A percentile compares a stretch with the other conserved stretches of the same genome.
These are phyloP conservation scores for Neoboletus magnificus DNA, from an alignment of 768 basidiomycete genomes.

Conservation along the genomic window DNA sequence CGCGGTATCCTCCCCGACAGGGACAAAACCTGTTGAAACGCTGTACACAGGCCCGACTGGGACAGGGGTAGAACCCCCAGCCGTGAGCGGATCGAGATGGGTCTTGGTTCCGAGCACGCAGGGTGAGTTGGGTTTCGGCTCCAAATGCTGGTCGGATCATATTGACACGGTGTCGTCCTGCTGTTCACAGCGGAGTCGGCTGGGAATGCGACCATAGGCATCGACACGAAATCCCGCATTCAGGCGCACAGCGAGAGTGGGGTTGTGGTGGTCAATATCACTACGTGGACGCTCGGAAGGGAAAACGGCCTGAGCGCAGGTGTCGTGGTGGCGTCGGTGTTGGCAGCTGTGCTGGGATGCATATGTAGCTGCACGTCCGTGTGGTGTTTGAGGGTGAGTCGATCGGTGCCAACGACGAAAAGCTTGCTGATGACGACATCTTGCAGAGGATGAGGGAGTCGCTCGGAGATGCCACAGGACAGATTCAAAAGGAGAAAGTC, in stretches of 20 bases:
- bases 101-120: constrained; percentile 6
- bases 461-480: not conserved
- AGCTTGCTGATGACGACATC: constrained; percentile 1
- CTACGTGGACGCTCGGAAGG: not conserved
- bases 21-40: not conserved
- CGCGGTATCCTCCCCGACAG: not conserved
- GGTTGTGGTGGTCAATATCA: constrained; percentile 11
- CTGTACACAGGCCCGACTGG: not conserved
- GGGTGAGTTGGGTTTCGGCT: constrained; percentile 8
- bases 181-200: constrained; percentile 1
- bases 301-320: constrained; percentile 52
- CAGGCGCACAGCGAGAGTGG: not conserved
- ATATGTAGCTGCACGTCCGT: constrained; percentile 53
- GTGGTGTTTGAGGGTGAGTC: constrained; percentile 66
- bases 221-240: not conserved
- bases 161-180: not conserved
- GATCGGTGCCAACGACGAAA: not conserved
- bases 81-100: constrained; percentile 6
- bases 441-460: constrained; percentile 3
- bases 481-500: not conserved
- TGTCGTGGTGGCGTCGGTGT: constrained; percentile 63
- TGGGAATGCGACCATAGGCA: not conserved
- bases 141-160: constrained; percentile 1
- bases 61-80: not conserved
- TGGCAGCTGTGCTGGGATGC: constrained; percentile 58